phyloP scores from a whole-genome alignment of 1,139 yeast species.

The Protomyces macrosporus region DNA sequence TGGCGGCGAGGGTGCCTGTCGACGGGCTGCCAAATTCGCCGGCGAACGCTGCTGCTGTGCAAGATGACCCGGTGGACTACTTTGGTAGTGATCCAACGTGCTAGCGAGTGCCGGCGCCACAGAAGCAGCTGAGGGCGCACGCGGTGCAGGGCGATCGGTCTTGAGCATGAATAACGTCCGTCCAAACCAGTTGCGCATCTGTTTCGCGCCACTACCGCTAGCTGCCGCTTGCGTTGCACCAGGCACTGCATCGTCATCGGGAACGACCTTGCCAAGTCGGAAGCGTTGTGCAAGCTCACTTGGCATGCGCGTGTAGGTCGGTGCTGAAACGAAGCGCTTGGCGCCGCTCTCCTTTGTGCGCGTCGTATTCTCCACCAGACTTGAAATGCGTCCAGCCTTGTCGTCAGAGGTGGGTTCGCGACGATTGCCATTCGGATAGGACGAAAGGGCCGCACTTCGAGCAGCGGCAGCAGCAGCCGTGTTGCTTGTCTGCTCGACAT shows the following conservation, averaged over 20 bases:
- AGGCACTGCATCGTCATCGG: background rate
- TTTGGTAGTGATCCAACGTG: background rate
- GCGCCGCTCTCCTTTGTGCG: constrained; percentile 1
- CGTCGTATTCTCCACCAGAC: constrained; percentile 3
- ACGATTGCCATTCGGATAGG: constrained; percentile 4
- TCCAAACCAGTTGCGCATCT: constrained; percentile 9
- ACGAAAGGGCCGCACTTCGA: background rate
- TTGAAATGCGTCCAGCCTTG: constrained; percentile 3
- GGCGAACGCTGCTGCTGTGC: background rate
- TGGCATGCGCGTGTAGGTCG: constrained; percentile 5
- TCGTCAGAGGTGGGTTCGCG: constrained; percentile 2
- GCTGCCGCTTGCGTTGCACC: background rate
- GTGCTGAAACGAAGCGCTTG: constrained; percentile 18
- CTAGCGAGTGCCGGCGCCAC: background rate
- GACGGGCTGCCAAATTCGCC: constrained; percentile 9
- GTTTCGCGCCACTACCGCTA: background rate
- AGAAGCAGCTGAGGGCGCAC: constrained; percentile 1
- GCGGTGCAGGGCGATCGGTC: constrained; percentile 8
- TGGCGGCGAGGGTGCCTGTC: constrained; percentile 19
- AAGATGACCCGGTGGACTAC: constrained; percentile 23
- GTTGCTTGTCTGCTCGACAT: background rate
- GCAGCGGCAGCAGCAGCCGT: constrained; percentile 8
- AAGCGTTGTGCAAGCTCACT: background rate
- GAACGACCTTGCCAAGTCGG: background rate
- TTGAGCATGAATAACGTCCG: constrained; percentile 5